Percentiles rank a stretch among this genome's conserved stretches.
These are phyloP conservation scores for Yamadazyma sp. DNA, from an alignment of 805 yeast genomes.

Conservation along the genomic window DNA sequence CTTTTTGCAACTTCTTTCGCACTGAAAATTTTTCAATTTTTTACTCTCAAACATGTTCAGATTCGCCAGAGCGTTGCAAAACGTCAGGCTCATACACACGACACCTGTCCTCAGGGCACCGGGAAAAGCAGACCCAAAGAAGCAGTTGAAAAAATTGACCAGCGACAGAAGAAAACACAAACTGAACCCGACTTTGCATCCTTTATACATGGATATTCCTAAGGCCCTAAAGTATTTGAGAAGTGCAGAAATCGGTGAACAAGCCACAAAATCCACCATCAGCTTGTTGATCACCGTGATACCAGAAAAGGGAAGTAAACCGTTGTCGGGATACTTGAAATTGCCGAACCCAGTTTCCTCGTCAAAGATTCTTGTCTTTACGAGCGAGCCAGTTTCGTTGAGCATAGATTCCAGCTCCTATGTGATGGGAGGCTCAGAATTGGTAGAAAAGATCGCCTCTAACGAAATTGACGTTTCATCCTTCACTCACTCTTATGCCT, in stretches of 20 bases:
- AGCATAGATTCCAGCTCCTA: slow-evolving; percentile 53
- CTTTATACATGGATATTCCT: slow-evolving; percentile 70
- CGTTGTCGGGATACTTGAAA: slow-evolving; percentile 66
- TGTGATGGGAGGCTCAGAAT: slow-evolving; percentile 69
- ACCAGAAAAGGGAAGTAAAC: slow-evolving; percentile 75
- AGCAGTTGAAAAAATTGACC: slow-evolving; percentile 25
- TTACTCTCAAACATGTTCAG: slow-evolving; percentile 10
- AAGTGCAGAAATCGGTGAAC: slow-evolving; percentile 89
- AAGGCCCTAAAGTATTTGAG: slow-evolving; percentile 75
- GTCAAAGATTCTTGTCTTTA: slow-evolving; percentile 66
- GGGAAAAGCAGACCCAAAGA: slow-evolving; percentile 17
- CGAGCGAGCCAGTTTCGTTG: slow-evolving; percentile 51
- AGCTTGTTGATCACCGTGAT: slow-evolving; percentile 59
- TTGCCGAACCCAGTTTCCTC: slow-evolving; percentile 73
- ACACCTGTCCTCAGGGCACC: slow-evolving; percentile 4
- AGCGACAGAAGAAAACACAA: slow-evolving; percentile 25
- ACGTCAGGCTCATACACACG: slow-evolving; percentile 2
- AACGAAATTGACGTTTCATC: slow-evolving; percentile 47
- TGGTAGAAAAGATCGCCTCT: slow-evolving; percentile 59
- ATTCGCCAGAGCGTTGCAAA: neutral
- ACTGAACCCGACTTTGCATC: slow-evolving; percentile 47
- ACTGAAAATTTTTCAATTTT: slow-evolving; percentile 10
- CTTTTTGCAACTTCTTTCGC: slow-evolving; percentile 6
- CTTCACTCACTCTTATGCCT: slow-evolving; percentile 78
- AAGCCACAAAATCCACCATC: slow-evolving; percentile 67